Conservation (phyloP, 257 asterid genomes). For the Solanum chiquidenum region DNA sequence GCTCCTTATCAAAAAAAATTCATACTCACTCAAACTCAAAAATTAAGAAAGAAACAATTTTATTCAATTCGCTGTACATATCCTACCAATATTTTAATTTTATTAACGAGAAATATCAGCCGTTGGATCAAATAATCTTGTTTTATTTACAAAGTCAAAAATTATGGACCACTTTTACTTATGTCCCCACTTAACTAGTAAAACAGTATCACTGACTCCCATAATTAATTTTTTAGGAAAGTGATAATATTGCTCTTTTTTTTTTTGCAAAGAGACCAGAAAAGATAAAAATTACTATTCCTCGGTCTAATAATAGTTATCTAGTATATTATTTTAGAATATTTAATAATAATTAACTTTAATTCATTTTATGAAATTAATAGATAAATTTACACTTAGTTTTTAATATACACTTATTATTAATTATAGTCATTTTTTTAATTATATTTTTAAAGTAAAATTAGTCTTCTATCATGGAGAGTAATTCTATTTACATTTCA, state of each 20-base stretch:
- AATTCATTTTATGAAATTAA: too few relatives aligned
- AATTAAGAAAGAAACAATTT: too few relatives aligned
- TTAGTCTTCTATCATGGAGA: too few relatives aligned
- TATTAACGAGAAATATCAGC: not conserved
- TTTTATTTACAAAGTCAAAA: not conserved
- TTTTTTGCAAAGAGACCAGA: not conserved
- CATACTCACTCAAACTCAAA: fast-evolving
- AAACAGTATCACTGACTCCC: not conserved
- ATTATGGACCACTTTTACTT: not conserved
- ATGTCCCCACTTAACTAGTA: not conserved
- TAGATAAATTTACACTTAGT: too few relatives aligned
- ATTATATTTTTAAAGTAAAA: too few relatives aligned
- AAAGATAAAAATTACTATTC: not conserved
- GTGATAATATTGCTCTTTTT: not conserved
- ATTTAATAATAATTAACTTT: too few relatives aligned
- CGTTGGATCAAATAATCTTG: not conserved
- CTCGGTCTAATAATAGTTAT: too few relatives aligned
- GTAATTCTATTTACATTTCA: too few relatives aligned
- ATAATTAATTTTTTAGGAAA: not conserved
- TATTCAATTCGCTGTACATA: fast-evolving
- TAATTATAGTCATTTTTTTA: too few relatives aligned
- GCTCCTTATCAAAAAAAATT: too few relatives aligned
- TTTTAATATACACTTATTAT: fast-evolving
- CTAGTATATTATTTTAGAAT: too few relatives aligned
- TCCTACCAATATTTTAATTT: too few relatives aligned